Conservation (phyloP, 495 filamentous ascomycete genomes). For the Penicillium lividum region DNA sequence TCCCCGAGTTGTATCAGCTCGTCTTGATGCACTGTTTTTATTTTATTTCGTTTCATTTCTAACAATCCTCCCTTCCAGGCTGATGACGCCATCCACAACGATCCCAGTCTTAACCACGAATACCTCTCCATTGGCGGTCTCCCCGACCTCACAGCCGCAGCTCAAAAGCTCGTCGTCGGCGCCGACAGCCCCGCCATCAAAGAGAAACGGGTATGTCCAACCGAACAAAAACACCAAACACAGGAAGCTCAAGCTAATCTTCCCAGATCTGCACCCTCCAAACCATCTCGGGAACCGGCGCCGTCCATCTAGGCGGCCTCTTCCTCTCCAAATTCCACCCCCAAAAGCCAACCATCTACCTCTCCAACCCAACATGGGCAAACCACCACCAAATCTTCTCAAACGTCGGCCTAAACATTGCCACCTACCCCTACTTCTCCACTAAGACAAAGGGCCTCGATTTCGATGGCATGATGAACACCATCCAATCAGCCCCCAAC, state of each 20-base stretch:
- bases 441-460: slow-evolving; percentile 85
- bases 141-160: slow-evolving; percentile 77
- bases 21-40: background rate
- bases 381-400: slow-evolving; percentile 99
- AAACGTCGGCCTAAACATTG: slow-evolving; percentile 79
- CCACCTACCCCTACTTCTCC: slow-evolving; percentile 91
- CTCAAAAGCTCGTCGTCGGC: slow-evolving; percentile 87
- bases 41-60: background rate
- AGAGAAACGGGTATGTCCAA: slow-evolving; percentile 70
- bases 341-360: slow-evolving; percentile 69
- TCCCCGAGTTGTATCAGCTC: slow-evolving; percentile 12
- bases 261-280: slow-evolving; percentile 53
- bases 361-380: slow-evolving; percentile 94
- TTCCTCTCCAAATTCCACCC: slow-evolving; percentile 59
- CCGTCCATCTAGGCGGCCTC: slow-evolving; percentile 56
- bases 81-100: slow-evolving; percentile 80
- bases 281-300: slow-evolving; percentile 62
- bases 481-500: slow-evolving; percentile 67
- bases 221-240: background rate
- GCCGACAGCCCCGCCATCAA: slow-evolving; percentile 73
- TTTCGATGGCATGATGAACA: slow-evolving; percentile 78
- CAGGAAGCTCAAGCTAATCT: background rate
- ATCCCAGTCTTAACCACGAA: slow-evolving; percentile 93
- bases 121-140: slow-evolving; percentile 96
- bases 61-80: slow-evolving; percentile 61